Evolutionary conservation across 2,329 filamentous ascomycete genomes (phyloP).

Genomic region (Hypomyces rosellus): DNA sequence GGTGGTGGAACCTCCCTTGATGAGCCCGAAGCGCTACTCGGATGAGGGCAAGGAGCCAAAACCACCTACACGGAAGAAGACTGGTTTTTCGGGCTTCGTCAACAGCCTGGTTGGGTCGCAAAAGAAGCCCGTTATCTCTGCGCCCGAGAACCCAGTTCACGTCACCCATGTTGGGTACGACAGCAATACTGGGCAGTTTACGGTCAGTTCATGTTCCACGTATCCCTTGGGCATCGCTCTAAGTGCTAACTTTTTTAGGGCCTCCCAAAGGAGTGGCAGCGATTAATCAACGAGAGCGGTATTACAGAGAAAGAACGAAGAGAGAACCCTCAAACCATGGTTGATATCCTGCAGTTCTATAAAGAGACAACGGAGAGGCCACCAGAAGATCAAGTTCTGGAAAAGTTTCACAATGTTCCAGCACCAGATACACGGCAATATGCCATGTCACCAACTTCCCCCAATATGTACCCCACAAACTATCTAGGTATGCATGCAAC

Average conservation of each 20-base stretch:
- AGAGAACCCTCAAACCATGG: constrained; percentile 90
- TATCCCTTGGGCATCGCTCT: not conserved
- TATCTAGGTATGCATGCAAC: constrained; percentile 52
- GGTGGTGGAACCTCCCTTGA: constrained; percentile 36
- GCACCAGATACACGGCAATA: constrained; percentile 46
- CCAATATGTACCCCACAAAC: constrained; percentile 48
- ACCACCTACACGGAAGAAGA: constrained; percentile 68
- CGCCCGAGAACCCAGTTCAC: constrained; percentile 94
- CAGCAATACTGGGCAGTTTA: constrained; percentile 92
- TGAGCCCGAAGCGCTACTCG: constrained; percentile 65
- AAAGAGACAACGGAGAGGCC: constrained; percentile 82
- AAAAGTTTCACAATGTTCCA: constrained; percentile 90
- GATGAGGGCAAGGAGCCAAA: constrained; percentile 66
- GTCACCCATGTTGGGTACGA: constrained; percentile 98
- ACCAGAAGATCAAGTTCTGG: constrained; percentile 81
- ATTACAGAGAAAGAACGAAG: constrained; percentile 95
- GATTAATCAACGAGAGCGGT: constrained; percentile 87
- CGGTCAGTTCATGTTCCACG: constrained; percentile 55
- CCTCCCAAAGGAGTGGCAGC: constrained; percentile 96
- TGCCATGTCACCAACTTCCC: constrained; percentile 39
- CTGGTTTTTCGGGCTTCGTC: constrained; percentile 81
- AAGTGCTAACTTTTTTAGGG: constrained; percentile 49
- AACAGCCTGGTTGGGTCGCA: constrained; percentile 70
- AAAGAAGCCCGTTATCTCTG: constrained; percentile 90
- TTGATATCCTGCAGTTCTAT: constrained; percentile 94